Evolutionary conservation across 2,329 filamentous ascomycete genomes (phyloP), one percentile per base, ranked within the genome.

Genomic region (Xylariaceae sp.): DNA sequence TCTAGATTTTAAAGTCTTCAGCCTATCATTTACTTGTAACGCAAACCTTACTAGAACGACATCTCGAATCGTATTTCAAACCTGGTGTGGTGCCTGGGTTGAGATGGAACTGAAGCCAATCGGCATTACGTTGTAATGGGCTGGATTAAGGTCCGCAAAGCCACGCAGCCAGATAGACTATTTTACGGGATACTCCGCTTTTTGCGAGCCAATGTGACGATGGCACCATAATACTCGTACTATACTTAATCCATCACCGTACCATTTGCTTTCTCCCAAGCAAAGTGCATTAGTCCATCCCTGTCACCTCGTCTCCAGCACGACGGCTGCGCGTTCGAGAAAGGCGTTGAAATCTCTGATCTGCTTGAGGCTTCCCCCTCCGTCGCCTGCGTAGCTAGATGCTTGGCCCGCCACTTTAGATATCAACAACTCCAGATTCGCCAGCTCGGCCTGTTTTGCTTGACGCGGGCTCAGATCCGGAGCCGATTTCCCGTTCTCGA

Each of bases 321-420:
- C 82, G 26, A 76, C 70, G 2, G 84, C 85, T 5, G 83, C 78
- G 20, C 86, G 78, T 68, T 88, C 86, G 47, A 89, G 72, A 60
- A 88, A 85, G 29, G 78, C 78, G 61, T 88, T 89, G 65, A 88
- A 88, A 46, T 84, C 80, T 57, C 74, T 79, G 52, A 88, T 79
- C 66, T 84, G 81, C 56, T 75, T 77, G 60, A 88, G 72, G 3
- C 81, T 71, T 2, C 83, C 83, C 20, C 83, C 83, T 1, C 76
- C 74, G 7, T 75, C 73, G 49, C 79, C 77, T 19, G 72, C 71
- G 40, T 74, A 79, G 64, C 81, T 82, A n/a, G n/a, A n/a, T 1
- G 81, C 80, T 65, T 85, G 78, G 40, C 80, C 77, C 0, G 81
- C 75, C 4, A 88, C 73, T 21, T 77, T 76, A n/a, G 81, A 79